These are phyloP conservation scores for Lentinula sp. DNA, from an alignment of 768 basidiomycete species.

Conservation along the genomic window DNA sequence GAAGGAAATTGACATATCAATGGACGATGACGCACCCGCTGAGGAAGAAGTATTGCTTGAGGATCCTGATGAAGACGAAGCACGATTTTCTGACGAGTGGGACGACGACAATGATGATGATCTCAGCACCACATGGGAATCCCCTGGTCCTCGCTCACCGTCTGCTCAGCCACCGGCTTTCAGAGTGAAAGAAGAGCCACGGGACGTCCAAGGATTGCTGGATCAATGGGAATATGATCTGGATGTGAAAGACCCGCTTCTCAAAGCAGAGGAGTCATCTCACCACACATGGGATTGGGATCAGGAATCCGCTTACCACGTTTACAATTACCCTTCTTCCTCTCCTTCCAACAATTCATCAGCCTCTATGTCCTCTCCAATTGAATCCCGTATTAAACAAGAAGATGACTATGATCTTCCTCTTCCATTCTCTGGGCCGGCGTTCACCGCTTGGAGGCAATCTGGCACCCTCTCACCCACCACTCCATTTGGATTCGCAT, in stretches of 20 bases:
- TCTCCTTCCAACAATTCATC: conserved; percentile 21
- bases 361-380: conserved; percentile 24
- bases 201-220: conserved; percentile 57
- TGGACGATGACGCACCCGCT: neutral
- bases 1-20: neutral
- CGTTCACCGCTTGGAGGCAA: conserved; percentile 2
- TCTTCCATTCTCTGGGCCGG: conserved; percentile 19
- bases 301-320: conserved; percentile 28
- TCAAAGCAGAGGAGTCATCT: conserved; percentile 3
- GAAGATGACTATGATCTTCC: conserved; percentile 38
- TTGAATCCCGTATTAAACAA: conserved; percentile 35
- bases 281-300: conserved; percentile 36
- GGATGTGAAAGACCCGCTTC: conserved; percentile 31
- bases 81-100: neutral
- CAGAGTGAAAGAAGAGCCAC: conserved; percentile 53
- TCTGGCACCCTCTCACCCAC: conserved; percentile 13
- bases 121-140: conserved; percentile 3
- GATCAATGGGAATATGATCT: conserved; percentile 63
- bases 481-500: conserved; percentile 1
- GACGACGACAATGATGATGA: conserved; percentile 35
- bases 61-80: neutral
- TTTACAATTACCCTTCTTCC: conserved; percentile 20
- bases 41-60: neutral
- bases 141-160: conserved; percentile 55
- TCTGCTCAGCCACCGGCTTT: conserved; percentile 34